Conservation (phyloP, 176 grass and related monocot species). For the Lolium multiflorum region DNA sequence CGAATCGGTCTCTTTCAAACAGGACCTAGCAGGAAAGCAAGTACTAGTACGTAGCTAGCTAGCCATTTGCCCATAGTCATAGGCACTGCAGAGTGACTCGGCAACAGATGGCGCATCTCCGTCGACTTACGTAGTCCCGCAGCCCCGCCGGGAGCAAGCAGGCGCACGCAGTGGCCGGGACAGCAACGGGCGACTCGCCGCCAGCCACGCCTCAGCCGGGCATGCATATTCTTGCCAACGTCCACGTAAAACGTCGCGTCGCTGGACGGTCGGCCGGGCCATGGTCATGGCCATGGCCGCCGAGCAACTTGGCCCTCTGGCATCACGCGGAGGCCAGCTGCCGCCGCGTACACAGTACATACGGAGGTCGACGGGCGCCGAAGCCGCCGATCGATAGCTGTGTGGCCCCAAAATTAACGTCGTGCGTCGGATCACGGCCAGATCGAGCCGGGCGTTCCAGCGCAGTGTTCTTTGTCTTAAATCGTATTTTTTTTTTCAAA, state of each 20-base stretch:
- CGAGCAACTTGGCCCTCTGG: neutral
- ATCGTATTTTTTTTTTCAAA: too few species aligned
- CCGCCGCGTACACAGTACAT: neutral
- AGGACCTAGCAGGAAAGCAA: neutral
- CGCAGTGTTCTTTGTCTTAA: too few species aligned
- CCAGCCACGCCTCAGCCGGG: neutral
- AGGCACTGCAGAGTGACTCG: neutral
- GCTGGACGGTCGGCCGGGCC: neutral
- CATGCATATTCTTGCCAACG: neutral
- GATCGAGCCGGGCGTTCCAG: too few species aligned
- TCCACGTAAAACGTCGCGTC: neutral
- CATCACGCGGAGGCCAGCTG: neutral
- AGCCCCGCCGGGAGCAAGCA: neutral
- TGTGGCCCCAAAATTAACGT: neutral
- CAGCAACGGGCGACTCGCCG: neutral
- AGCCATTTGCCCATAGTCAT: neutral
- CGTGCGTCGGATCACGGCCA: too few species aligned
- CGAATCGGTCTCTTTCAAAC: neutral
- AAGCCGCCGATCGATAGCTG: neutral
- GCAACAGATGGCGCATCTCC: neutral
- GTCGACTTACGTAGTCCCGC: neutral
- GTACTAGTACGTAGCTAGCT: neutral
- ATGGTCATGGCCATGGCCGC: neutral
- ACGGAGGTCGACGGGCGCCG: neutral
- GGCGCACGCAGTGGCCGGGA: conserved; percentile 7